Conservation (phyloP, 2,329 filamentous ascomycete species). For the Colletotrichum echinochloae region DNA sequence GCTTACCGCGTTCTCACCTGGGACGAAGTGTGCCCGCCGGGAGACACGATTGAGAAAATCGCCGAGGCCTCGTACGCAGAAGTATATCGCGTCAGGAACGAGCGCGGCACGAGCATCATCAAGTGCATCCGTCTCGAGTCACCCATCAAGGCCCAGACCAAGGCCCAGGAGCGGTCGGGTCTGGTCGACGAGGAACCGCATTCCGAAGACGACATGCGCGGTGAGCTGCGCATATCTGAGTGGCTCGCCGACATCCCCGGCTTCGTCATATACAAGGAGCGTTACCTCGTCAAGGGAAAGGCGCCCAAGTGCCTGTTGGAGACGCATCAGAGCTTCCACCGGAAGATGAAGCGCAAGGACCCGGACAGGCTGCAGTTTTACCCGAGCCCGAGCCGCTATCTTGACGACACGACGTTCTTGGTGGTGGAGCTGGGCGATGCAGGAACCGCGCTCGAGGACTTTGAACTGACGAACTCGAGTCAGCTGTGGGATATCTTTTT, state of each 20-base stretch:
- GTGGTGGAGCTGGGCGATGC: slow-evolving; percentile 74
- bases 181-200: slow-evolving; percentile 71
- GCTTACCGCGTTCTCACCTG: slow-evolving; percentile 62
- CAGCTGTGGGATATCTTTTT: slow-evolving; percentile 75
- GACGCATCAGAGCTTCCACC: slow-evolving; percentile 70
- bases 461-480: slow-evolving; percentile 59
- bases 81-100: slow-evolving; percentile 72
- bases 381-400: slow-evolving; percentile 69
- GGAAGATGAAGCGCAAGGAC: slow-evolving; percentile 65
- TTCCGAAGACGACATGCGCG: slow-evolving; percentile 64
- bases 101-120: slow-evolving; percentile 71
- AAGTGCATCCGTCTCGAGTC: slow-evolving; percentile 72
- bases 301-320: slow-evolving; percentile 65
- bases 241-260: slow-evolving; percentile 73
- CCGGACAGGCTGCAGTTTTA: slow-evolving; percentile 71
- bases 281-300: slow-evolving; percentile 69
- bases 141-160: slow-evolving; percentile 69
- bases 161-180: slow-evolving; percentile 64
- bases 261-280: slow-evolving; percentile 75
- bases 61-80: slow-evolving; percentile 76
- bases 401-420: slow-evolving; percentile 68
- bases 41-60: slow-evolving; percentile 70
- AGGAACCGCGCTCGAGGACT: slow-evolving; percentile 70
- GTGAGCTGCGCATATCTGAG: slow-evolving; percentile 73
- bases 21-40: slow-evolving; percentile 67